Percentiles rank a stretch among this genome's conserved stretches.
phyloP scores from a whole-genome alignment of 306 rosid genomes.

The Echinosophora koreensis region DNA sequence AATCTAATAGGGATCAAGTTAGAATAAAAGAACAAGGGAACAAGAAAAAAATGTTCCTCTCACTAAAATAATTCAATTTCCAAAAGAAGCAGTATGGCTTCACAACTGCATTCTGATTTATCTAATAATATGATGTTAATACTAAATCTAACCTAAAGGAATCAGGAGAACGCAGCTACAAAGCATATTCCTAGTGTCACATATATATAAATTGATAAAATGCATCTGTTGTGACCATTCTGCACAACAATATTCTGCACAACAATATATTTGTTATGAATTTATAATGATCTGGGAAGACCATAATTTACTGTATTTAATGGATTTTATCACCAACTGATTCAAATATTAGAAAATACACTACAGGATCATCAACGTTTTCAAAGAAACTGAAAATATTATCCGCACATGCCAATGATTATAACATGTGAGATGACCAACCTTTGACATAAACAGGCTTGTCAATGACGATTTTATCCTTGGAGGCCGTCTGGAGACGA shows the following conservation, averaged over 20 bases:
- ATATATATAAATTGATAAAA: constrained; percentile 8
- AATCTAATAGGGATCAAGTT: too few relatives aligned
- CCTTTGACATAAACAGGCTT: constrained; percentile 89
- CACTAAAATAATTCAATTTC: constrained; percentile 2
- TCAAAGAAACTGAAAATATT: constrained; percentile 10
- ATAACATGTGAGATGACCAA: constrained; percentile 44
- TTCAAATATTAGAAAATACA: neutral
- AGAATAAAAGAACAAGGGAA: constrained; percentile 13
- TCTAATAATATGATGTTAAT: neutral
- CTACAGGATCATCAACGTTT: neutral
- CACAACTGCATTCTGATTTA: neutral
- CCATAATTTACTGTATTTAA: neutral
- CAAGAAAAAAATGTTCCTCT: neutral
- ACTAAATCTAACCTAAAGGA: constrained; percentile 4
- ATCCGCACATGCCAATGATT: neutral
- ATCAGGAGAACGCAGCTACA: neutral
- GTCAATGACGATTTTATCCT: constrained; percentile 73
- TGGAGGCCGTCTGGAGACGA: constrained; percentile 89
- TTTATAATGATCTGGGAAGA: neutral
- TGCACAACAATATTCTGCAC: constrained; percentile 2
- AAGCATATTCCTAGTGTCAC: neutral
- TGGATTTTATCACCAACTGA: constrained; percentile 14
- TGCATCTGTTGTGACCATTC: constrained; percentile 7
- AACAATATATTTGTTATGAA: neutral
- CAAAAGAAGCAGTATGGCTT: constrained; percentile 12